Evolutionary conservation across 2,329 filamentous ascomycete species (phyloP), one percentile per base, ranked within the genome.

Genomic region (Juglanconis oblonga): DNA sequence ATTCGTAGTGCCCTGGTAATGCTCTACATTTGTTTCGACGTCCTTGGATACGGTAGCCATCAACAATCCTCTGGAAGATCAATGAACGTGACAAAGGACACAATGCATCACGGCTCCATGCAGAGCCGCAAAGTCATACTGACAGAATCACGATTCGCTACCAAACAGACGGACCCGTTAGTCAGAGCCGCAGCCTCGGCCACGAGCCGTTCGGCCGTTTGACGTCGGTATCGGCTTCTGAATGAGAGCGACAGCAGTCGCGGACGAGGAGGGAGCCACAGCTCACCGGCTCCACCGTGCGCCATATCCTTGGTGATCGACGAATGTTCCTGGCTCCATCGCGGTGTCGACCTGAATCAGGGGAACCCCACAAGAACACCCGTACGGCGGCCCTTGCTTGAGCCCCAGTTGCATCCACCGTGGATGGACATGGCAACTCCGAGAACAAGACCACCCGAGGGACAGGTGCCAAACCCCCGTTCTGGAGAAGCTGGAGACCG

Each of bases 321-420:
- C 45, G 33, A 45, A 44, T 38, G n/a, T 45, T 52, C 42, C 33
- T 48, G 24, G 8, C 52, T 33, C 53, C 44, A 45, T 55, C 36
- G 47, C 52, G 35, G 49, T 47, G 44, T 45, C 52, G 36, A 35
- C 42, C 53, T 59, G 60, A 59, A 42, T 59, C 50, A 62, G 60
- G 57, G 52, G 52, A 51, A 33, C 13, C 24, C 54, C 36, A 48
- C 53, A 49, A 36, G 45, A 17, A 45, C 40, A 33, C 38, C 17
- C 17, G 17, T 17, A 24, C 24, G 24, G 29, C 50, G 36, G 17
- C 50, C 36, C 51, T 47, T 47, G 45, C 9, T 17, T 17, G 45
- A 45, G 35, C 32, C 58, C 49, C 35, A 44, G 31, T 40, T 29
- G 40, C 36, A 52, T 48, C 48, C 49, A 55, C 57, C 58, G 52